phyloP scores from a whole-genome alignment of 2,329 filamentous ascomycete genomes.

The Tolypocladium nubicola region DNA sequence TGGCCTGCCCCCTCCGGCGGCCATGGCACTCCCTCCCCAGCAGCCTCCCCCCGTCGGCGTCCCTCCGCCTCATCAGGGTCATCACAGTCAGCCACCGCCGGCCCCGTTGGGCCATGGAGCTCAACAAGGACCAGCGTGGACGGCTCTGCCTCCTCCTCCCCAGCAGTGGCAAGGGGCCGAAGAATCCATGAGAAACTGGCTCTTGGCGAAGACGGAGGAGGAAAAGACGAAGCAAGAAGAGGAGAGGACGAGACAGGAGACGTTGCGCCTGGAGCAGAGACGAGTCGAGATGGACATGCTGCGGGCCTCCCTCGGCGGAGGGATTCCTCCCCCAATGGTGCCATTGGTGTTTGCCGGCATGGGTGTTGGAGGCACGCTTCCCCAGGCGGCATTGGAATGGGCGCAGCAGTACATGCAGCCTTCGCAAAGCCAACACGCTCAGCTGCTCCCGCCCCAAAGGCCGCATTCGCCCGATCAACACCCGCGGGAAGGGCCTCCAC shows the following conservation, averaged over 20 bases:
- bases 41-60: constrained; percentile 20
- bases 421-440: constrained; percentile 36
- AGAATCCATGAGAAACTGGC: constrained; percentile 62
- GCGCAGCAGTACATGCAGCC: constrained; percentile 54
- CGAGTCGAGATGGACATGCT: constrained; percentile 65
- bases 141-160: constrained; percentile 51
- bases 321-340: constrained; percentile 64
- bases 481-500: constrained; percentile 35
- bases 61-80: constrained; percentile 14
- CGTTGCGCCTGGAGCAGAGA: constrained; percentile 58
- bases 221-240: constrained; percentile 65
- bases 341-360: constrained; percentile 67
- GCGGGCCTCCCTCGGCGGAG: constrained; percentile 54
- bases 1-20: constrained; percentile 57
- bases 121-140: constrained; percentile 29
- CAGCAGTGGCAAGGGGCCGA: constrained; percentile 57
- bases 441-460: constrained; percentile 39
- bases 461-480: constrained; percentile 40
- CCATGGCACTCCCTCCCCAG: constrained; percentile 48
- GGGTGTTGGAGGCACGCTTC: constrained; percentile 46
- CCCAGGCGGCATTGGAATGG: constrained; percentile 54
- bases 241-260: constrained; percentile 56
- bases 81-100: constrained; percentile 12
- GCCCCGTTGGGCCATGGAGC: constrained; percentile 16
- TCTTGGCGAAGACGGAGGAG: constrained; percentile 62